phyloP scores from a whole-genome alignment of 352 stramenopile species.

The Phytophthora hybrid region DNA sequence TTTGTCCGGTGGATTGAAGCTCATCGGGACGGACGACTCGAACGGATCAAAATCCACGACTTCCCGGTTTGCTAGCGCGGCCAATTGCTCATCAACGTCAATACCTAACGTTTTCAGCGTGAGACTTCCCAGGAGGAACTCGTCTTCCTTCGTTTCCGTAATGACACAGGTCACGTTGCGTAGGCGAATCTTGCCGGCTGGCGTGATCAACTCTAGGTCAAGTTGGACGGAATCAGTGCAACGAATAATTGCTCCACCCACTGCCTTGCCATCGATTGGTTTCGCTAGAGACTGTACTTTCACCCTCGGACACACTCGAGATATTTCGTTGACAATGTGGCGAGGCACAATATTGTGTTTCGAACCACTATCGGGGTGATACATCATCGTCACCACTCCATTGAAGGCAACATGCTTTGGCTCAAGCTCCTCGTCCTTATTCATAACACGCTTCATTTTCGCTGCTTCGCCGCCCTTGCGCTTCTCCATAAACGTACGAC shows the following conservation, averaged over 20 bases:
- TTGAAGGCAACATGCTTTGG: slow-evolving; percentile 6
- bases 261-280: neutral
- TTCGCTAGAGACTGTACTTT: neutral
- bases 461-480: neutral
- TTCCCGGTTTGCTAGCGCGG: slow-evolving; percentile 1
- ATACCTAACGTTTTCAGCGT: neutral
- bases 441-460: slow-evolving; percentile 11
- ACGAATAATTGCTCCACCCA: slow-evolving; percentile 4
- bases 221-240: neutral
- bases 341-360: neutral
- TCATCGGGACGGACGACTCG: neutral
- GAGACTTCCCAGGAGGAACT: neutral
- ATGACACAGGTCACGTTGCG: neutral
- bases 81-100: slow-evolving; percentile 6
- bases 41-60: slow-evolving; percentile 4
- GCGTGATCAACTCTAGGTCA: neutral
- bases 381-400: slow-evolving; percentile 10
- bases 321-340: slow-evolving; percentile 1
- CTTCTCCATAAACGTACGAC: neutral
- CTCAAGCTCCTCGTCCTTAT: neutral
- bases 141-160: slow-evolving; percentile 7
- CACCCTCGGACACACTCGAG: neutral
- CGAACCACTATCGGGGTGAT: neutral
- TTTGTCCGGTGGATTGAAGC: slow-evolving; percentile 3
- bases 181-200: neutral